Base-by-base conservation (phyloP, 192 early-diverging fungal genomes). In the Gigaspora rosea region DNA sequence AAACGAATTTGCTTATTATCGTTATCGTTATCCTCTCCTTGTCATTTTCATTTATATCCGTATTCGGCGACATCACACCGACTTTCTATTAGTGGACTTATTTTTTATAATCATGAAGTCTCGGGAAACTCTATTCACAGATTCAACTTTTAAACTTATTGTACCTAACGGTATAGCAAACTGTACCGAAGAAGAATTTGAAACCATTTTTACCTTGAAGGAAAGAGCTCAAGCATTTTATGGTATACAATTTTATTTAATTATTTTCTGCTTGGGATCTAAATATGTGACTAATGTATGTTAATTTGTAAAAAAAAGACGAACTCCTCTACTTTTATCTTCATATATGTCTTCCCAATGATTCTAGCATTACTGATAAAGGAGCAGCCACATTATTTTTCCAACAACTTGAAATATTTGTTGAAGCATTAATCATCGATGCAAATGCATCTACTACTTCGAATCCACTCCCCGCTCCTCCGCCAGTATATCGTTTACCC, bases 401-500 rank as follows among this genome's bases (percentile, higher is more conserved):
- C 50, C 76, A 82, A 15, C 80, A 85, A 46, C 74, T 89, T 8
- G 88, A 89, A 51, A 83, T 89, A 27, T 84, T 85, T 57, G 81
- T 89, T 33, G 88, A 89, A 65, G 88, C 88, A 3, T 81, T 85
- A 16, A 82, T 88, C 77, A 78, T 80, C 3, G 88, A 89, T 51
- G 56, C 78, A 33, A 64, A 59, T 35, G 78, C 71, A 0, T 63
- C 62, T 2, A 41, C 62, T 41, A 2, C 41, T 22, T 73, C 78
- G 22, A 47, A 46, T 12, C 57, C 67, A 13, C 3, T 20, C 1
- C 67, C 67, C 6, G 56, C 54, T 59, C 68, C 50, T 27, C 71
- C 65, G 33, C 57, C 75, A 22, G 76, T 68, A 33, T 79, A 62
- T 46, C 50, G 74, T 8, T 49, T 82, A 3, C 73, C 73, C 3